Conservation (phyloP, 495 filamentous ascomycete species). For the Penicillium canescens region DNA sequence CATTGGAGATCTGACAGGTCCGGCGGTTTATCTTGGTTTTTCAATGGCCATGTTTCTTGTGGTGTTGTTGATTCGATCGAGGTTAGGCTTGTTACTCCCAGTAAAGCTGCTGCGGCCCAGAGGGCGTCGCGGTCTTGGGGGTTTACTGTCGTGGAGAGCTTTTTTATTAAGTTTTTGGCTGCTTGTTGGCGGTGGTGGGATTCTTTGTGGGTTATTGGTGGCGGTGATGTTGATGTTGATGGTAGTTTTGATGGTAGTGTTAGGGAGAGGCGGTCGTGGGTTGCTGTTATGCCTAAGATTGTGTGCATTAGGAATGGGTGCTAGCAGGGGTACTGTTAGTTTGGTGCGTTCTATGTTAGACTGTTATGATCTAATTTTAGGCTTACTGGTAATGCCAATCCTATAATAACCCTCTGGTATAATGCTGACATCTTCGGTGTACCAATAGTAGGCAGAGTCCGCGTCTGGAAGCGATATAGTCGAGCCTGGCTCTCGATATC, state of each 20-base stretch:
- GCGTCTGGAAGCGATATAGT: constrained; percentile 29
- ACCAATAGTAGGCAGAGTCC: constrained; percentile 29
- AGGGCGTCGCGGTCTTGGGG: constrained; percentile 39
- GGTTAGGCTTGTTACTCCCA: constrained; percentile 35
- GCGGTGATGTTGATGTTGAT: neutral
- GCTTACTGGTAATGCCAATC: constrained; percentile 15
- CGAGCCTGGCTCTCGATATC: constrained; percentile 22
- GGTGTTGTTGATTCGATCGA: constrained; percentile 26
- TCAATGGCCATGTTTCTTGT: constrained; percentile 40
- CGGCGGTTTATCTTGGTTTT: constrained; percentile 1
- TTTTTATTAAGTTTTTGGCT: constrained; percentile 29
- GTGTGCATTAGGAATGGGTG: constrained; percentile 44
- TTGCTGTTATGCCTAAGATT: constrained; percentile 33
- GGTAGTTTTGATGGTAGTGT: neutral
- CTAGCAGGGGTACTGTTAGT: constrained; percentile 13
- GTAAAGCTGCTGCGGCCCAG: constrained; percentile 39
- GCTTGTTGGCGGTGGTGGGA: constrained; percentile 35
- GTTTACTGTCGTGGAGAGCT: constrained; percentile 26
- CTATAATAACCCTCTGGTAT: constrained; percentile 11
- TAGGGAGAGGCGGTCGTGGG: constrained; percentile 34
- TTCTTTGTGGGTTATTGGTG: constrained; percentile 14
- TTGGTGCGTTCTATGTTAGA: neutral
- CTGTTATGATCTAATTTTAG: too few relatives aligned
- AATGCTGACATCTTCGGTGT: constrained; percentile 13
- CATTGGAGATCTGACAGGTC: constrained; percentile 22